Evolutionary conservation across 805 yeast species (phyloP).

Genomic region (Wickerhamiella bombiphila): DNA sequence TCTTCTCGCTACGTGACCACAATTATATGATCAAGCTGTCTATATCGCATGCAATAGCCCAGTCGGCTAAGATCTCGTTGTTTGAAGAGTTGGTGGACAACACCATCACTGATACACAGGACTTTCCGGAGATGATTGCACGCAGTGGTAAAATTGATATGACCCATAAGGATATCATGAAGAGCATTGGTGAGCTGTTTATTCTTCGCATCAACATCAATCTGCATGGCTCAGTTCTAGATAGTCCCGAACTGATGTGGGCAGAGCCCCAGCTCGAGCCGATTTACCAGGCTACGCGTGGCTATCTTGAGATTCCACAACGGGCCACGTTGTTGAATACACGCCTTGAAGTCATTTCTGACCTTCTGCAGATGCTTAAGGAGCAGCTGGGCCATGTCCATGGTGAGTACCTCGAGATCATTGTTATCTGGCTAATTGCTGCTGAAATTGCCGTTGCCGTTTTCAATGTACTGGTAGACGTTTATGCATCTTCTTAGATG

Average conservation of each 20-base stretch:
- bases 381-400: conserved; percentile 94
- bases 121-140: conserved; percentile 92
- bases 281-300: conserved; percentile 91
- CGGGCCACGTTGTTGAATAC: conserved; percentile 82
- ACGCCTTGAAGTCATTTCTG: conserved; percentile 84
- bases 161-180: conserved; percentile 92
- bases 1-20: conserved; percentile 74
- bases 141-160: conserved; percentile 86
- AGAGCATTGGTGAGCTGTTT: conserved; percentile 89
- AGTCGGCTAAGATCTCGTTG: conserved; percentile 84
- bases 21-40: conserved; percentile 87
- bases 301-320: conserved; percentile 88
- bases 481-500: conserved; percentile 4
- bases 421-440: conserved; percentile 80
- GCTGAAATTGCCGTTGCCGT: conserved; percentile 84
- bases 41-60: conserved; percentile 91
- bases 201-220: conserved; percentile 42
- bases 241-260: conserved; percentile 98
- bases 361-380: conserved; percentile 85
- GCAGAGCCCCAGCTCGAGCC: conserved; percentile 97
- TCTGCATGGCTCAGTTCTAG: conserved; percentile 49
- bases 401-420: conserved; percentile 75
- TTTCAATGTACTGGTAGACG: conserved; percentile 44
- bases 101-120: conserved; percentile 94
- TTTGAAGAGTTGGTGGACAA: conserved; percentile 94